These are phyloP conservation scores for Lyophyllum decastes DNA, from an alignment of 768 basidiomycete species.

Conservation along the genomic window DNA sequence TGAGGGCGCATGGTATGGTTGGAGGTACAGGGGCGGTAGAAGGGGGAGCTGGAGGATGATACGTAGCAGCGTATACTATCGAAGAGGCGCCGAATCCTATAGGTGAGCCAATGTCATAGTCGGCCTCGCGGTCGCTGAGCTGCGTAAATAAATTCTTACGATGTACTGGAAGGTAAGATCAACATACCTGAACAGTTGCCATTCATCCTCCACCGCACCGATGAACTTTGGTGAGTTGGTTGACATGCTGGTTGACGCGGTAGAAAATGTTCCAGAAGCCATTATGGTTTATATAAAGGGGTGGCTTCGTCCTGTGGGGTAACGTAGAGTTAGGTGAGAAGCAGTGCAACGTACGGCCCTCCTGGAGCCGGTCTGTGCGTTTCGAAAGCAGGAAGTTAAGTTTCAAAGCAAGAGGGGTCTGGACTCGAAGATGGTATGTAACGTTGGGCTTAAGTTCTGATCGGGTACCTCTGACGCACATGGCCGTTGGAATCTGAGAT, in stretches of 20 bases:
- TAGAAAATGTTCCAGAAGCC: conserved; percentile 11
- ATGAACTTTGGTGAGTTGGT: conserved; percentile 47
- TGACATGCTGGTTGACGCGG: conserved; percentile 9
- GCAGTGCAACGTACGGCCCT: not conserved
- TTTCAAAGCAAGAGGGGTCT: conserved; percentile 1
- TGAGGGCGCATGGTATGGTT: conserved; percentile 73
- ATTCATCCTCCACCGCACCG: conserved; percentile 83
- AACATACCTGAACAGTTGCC: conserved; percentile 74
- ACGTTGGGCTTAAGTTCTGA: too few species aligned
- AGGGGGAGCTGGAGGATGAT: conserved; percentile 34
- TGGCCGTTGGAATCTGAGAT: not conserved
- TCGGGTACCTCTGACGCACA: not conserved
- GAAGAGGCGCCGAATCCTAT: conserved; percentile 94
- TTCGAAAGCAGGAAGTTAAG: not conserved
- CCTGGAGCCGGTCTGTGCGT: conserved; percentile 3
- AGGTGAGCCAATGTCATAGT: conserved; percentile 75
- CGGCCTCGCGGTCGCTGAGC: conserved; percentile 61
- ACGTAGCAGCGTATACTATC: conserved; percentile 81
- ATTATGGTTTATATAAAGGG: conserved; percentile 14
- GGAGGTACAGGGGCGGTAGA: conserved; percentile 19
- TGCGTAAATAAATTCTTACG: conserved; percentile 10
- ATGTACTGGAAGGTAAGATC: not conserved
- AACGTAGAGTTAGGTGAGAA: not conserved
- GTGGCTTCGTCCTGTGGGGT: not conserved
- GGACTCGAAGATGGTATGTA: not conserved